Evolutionary conservation across 345 rosid genomes (phyloP).

Genomic region (Zanthoxylum bungeanum): DNA sequence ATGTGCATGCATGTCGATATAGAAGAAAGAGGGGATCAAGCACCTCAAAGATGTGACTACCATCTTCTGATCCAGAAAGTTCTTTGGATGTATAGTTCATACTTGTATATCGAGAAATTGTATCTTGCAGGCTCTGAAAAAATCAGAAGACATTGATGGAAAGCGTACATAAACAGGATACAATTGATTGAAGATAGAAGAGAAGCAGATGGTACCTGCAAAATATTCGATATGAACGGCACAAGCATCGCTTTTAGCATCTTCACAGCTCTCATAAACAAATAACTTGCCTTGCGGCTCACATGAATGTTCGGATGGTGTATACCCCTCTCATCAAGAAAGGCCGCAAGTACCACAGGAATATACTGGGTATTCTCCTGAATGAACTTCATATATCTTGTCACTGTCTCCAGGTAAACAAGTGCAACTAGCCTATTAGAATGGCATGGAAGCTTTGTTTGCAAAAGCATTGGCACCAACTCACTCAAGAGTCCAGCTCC

Average conservation of each 20-base stretch:
- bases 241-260: slow-evolving; percentile 81
- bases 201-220: slow-evolving; percentile 53
- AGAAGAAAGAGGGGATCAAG: slow-evolving; percentile 11
- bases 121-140: slow-evolving; percentile 80
- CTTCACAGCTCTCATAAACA: slow-evolving; percentile 89
- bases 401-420: slow-evolving; percentile 76
- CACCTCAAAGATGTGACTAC: slow-evolving; percentile 92
- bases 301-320: slow-evolving; percentile 79
- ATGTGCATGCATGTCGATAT: not conserved
- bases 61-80: slow-evolving; percentile 73
- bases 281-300: slow-evolving; percentile 82
- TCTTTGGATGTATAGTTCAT: slow-evolving; percentile 45
- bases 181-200: not conserved
- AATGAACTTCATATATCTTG: slow-evolving; percentile 81
- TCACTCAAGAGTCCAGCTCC: slow-evolving; percentile 69
- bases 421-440: slow-evolving; percentile 85
- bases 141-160: slow-evolving; percentile 6
- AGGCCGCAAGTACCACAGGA: slow-evolving; percentile 72
- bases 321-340: slow-evolving; percentile 96
- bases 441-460: slow-evolving; percentile 78
- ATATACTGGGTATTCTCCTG: slow-evolving; percentile 66
- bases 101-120: slow-evolving; percentile 58
- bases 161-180: not conserved
- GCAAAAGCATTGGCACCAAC: slow-evolving; percentile 71
- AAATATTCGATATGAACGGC: slow-evolving; percentile 74